Conservation (phyloP, 805 yeast genomes). For the Myxozyma vanderwaltii region DNA sequence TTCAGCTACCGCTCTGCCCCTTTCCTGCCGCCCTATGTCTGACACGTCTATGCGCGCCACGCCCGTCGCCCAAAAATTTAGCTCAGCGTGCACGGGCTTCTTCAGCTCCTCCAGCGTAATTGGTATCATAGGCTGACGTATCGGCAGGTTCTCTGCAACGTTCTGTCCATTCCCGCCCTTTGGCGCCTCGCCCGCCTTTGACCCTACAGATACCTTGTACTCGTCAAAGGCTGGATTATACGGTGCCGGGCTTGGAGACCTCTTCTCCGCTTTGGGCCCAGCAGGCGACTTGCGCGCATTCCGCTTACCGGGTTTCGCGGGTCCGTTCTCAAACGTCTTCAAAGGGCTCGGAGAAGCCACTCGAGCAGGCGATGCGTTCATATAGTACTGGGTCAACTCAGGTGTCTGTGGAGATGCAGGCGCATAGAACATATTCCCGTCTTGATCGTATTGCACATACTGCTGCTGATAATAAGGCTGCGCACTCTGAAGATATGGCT, state of each 20-base stretch:
- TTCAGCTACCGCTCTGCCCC: slow-evolving; percentile 14
- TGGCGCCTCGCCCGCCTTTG: neutral
- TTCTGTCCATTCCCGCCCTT: slow-evolving; percentile 3
- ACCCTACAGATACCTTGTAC: slow-evolving; percentile 21
- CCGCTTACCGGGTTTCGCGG: neutral
- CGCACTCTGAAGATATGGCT: neutral
- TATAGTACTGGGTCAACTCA: neutral
- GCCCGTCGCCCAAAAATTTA: slow-evolving; percentile 35
- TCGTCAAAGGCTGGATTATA: slow-evolving; percentile 19
- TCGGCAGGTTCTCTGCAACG: slow-evolving; percentile 30
- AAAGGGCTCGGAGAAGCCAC: neutral
- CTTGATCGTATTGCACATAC: slow-evolving; percentile 24
- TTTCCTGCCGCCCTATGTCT: slow-evolving; percentile 15
- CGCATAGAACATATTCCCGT: slow-evolving; percentile 22
- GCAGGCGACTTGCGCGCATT: slow-evolving; percentile 4
- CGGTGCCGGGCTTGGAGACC: slow-evolving; percentile 1
- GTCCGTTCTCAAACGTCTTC: neutral
- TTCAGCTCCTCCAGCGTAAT: slow-evolving; percentile 41
- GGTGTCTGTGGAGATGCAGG: slow-evolving; percentile 1
- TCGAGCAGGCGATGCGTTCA: slow-evolving; percentile 14
- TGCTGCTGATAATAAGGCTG: slow-evolving; percentile 1
- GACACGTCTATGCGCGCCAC: slow-evolving; percentile 8
- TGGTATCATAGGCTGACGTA: slow-evolving; percentile 43
- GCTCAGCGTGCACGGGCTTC: slow-evolving; percentile 25
- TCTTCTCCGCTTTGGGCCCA: neutral